Conservation (phyloP, 2,329 filamentous ascomycete species). For the Triangularia setosa region DNA sequence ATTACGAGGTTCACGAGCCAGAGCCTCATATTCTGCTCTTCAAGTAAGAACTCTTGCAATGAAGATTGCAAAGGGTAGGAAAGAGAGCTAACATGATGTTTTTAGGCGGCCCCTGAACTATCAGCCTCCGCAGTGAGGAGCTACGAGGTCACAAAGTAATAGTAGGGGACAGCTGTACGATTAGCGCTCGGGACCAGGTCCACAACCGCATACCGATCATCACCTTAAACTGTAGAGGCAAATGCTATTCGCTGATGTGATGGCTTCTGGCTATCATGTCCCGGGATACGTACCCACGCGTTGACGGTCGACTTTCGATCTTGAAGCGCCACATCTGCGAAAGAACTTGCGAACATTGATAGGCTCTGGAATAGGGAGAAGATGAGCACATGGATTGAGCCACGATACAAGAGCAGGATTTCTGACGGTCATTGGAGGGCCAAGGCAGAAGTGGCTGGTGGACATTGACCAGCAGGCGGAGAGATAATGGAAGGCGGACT, state of each 20-base stretch:
- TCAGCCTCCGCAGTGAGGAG: conserved; percentile 56
- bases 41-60: conserved; percentile 64
- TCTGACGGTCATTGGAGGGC: background rate
- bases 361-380: background rate
- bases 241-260: conserved; percentile 8
- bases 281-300: background rate
- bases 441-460: background rate
- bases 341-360: background rate
- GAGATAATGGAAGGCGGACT: conserved; percentile 2
- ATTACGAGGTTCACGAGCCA: conserved; percentile 98
- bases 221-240: conserved; percentile 18
- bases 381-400: background rate
- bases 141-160: background rate
- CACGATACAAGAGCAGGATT: background rate
- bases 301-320: background rate
- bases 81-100: conserved; percentile 10
- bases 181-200: conserved; percentile 23
- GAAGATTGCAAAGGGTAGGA: background rate
- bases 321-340: background rate
- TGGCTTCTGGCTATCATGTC: background rate
- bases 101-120: conserved; percentile 78
- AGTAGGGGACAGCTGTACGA: conserved; percentile 23
- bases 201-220: conserved; percentile 29
- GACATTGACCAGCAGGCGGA: background rate
- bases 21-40: conserved; percentile 98